Evolutionary conservation across 108 stramenopile species (phyloP).

Genomic region (Cyclotella sp.): DNA sequence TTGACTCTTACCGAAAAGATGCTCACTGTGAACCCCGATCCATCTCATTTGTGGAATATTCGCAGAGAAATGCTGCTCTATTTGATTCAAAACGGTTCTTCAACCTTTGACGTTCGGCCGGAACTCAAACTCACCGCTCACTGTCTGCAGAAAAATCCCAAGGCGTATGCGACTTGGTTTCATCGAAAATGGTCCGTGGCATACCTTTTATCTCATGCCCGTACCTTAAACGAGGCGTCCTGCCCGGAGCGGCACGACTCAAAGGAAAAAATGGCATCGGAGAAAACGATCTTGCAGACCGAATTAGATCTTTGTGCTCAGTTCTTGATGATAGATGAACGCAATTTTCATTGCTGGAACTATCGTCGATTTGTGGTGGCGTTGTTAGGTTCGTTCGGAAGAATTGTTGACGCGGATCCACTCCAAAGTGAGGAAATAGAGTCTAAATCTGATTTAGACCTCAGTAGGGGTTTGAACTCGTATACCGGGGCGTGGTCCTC

Average conservation of each 20-base stretch:
- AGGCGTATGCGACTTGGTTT: constrained; percentile 97
- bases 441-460: constrained; percentile 9
- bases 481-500: constrained; percentile 44
- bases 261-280: constrained; percentile 13
- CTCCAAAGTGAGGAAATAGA: neutral
- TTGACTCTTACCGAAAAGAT: constrained; percentile 82
- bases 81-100: constrained; percentile 21
- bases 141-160: constrained; percentile 92
- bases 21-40: constrained; percentile 93
- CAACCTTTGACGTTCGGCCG: constrained; percentile 27
- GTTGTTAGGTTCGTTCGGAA: constrained; percentile 41
- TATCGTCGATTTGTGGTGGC: constrained; percentile 88
- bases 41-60: constrained; percentile 95
- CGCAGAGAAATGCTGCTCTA: constrained; percentile 78
- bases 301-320: constrained; percentile 86
- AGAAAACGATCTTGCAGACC: constrained; percentile 38
- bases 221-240: neutral
- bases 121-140: constrained; percentile 79
- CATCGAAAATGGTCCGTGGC: constrained; percentile 96
- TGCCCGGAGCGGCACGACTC: neutral
- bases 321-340: constrained; percentile 89
- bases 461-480: neutral
- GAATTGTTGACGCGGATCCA: constrained; percentile 23
- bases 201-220: constrained; percentile 25
- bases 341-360: constrained; percentile 99